A percentile compares a stretch with the other conserved stretches of the same genome.
Evolutionary conservation across 768 basidiomycete species (phyloP).

Genomic region (Phylloporus arenicola): DNA sequence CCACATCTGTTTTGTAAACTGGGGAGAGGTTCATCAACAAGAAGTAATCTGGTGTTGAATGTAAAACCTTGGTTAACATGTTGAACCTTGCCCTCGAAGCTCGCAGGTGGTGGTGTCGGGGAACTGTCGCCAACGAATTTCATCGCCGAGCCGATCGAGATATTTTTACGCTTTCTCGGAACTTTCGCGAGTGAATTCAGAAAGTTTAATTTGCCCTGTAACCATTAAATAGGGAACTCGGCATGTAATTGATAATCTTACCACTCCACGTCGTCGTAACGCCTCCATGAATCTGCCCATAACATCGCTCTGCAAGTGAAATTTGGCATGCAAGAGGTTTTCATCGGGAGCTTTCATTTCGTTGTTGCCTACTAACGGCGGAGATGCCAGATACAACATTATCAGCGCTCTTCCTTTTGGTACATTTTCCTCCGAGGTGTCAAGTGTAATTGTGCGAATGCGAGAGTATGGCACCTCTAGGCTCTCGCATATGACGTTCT

Average conservation of each 20-base stretch:
- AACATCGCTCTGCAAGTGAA: conserved; percentile 33
- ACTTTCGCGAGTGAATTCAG: conserved; percentile 14
- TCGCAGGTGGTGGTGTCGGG: conserved; percentile 17
- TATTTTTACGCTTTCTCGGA: conserved; percentile 13
- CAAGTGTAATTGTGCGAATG: conserved; percentile 23
- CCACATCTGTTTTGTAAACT: conserved; percentile 29
- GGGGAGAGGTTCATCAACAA: neutral
- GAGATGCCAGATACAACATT: conserved; percentile 28
- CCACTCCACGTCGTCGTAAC: conserved; percentile 44
- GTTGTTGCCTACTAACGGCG: conserved; percentile 36
- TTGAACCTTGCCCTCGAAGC: conserved; percentile 31
- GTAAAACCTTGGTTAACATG: conserved; percentile 26
- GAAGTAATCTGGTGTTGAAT: neutral
- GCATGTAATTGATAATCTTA: conserved; percentile 21
- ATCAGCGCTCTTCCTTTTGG: conserved; percentile 23
- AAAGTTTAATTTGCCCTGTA: conserved; percentile 29
- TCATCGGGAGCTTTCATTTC: conserved; percentile 18
- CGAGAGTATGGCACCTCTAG: conserved; percentile 41
- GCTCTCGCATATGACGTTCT: conserved; percentile 51
- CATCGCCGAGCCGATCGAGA: conserved; percentile 27
- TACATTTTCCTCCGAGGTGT: conserved; percentile 18
- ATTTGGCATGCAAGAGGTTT: conserved; percentile 30
- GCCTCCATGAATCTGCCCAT: conserved; percentile 37
- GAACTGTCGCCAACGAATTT: conserved; percentile 20
- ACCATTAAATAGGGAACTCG: conserved; percentile 1